Evolutionary conservation across 1,284 basidiomycete genomes (phyloP).

Genomic region (Coriolopsis trogii): DNA sequence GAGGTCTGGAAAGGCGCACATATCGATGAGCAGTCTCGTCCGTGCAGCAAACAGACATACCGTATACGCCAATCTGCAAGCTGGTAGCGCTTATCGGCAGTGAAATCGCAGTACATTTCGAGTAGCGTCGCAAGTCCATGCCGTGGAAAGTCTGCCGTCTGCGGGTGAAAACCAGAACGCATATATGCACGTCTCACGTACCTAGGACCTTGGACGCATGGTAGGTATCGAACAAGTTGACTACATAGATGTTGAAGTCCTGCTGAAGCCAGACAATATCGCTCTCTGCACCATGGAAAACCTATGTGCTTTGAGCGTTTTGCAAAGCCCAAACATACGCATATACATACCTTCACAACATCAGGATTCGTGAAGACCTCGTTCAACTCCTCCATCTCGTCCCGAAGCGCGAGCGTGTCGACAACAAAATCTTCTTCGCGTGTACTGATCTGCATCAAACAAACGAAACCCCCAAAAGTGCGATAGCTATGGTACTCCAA

Average conservation of each 20-base stretch:
- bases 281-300: conserved; percentile 93
- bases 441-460: conserved; percentile 93
- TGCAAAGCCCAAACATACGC: conserved; percentile 75
- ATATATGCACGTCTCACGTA: conserved; percentile 31
- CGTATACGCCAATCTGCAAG: conserved; percentile 96
- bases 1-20: conserved; percentile 56
- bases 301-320: conserved; percentile 83
- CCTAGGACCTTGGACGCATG: conserved; percentile 89
- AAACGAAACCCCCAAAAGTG: conserved; percentile 87
- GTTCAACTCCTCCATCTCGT: conserved; percentile 71
- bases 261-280: conserved; percentile 97
- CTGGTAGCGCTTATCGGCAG: conserved; percentile 96
- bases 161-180: conserved; percentile 4
- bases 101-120: conserved; percentile 89
- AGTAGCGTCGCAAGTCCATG: conserved; percentile 86
- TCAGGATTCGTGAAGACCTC: conserved; percentile 84
- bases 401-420: conserved; percentile 80
- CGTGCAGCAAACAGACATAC: conserved; percentile 41
- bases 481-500: conserved; percentile 92
- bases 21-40: background rate
- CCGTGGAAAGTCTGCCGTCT: conserved; percentile 68
- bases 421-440: conserved; percentile 87
- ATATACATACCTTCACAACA: conserved; percentile 75
- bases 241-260: conserved; percentile 92
- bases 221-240: conserved; percentile 96